Conservation (phyloP, 2,329 filamentous ascomycete species). For the Cadophora sp. region DNA sequence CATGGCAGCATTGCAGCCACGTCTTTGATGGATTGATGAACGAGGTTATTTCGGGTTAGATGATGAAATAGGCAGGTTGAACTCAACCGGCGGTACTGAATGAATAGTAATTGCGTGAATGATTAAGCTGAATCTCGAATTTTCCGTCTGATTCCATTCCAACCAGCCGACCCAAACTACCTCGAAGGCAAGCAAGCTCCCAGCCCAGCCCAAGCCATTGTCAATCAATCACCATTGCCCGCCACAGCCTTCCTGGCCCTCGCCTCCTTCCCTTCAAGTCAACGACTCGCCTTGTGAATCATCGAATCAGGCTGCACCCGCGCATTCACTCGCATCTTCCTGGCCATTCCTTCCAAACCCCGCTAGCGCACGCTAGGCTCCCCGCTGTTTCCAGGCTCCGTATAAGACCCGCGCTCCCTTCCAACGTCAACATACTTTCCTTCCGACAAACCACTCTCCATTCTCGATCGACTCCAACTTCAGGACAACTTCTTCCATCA, state of each 20-base stretch:
- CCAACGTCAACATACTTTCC: neutral
- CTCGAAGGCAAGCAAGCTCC: neutral
- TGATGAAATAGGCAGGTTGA: no score
- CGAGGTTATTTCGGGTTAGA: no score
- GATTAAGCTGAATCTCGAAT: neutral
- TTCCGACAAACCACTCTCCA: constrained; percentile 19
- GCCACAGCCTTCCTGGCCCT: neutral
- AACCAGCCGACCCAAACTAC: neutral
- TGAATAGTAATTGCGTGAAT: neutral
- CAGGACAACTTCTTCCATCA: constrained; percentile 23
- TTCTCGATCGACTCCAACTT: constrained; percentile 16
- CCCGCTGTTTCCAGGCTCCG: neutral
- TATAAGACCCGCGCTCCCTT: constrained; percentile 5
- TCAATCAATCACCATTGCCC: constrained; percentile 5
- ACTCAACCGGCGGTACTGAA: neutral
- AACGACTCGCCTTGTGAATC: constrained; percentile 9
- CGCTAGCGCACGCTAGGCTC: constrained; percentile 19
- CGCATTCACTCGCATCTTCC: constrained; percentile 8
- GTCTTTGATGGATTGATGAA: no score
- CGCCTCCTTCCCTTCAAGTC: neutral
- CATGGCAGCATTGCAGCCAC: no score
- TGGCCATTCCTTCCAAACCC: constrained; percentile 4
- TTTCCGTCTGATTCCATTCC: constrained; percentile 12
- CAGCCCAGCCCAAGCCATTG: neutral
- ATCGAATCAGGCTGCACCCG: constrained; percentile 11